Base-by-base conservation (phyloP, 305 asterid genomes). In the Fraxinus albicans region DNA sequence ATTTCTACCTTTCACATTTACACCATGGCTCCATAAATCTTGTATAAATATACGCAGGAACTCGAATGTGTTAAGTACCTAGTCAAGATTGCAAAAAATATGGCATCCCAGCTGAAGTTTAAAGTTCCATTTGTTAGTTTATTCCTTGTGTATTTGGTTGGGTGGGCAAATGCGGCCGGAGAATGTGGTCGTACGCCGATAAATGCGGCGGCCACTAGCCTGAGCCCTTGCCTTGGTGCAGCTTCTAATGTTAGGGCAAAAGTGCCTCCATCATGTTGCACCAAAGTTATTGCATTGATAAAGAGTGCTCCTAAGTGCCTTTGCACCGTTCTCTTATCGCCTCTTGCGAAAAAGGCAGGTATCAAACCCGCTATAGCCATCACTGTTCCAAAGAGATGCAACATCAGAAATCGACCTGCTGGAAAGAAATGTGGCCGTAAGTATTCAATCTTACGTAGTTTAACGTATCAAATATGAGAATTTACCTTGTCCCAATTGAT, bases 401-500 rank as follows among this genome's bases (percentile, higher is more conserved):
- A 80, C 76, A 86, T 88, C 34, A 80, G 79, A 73, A 84, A 74
- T 50, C 67, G 91, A 29, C 89, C 85, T 0, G 80, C 19, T 72
- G 91, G 91, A 34, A 86, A 82, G 84, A 88, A 82, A 75, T 84
- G 91, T 84, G 91, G 91, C 10, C 84, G 88, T 88, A 82, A 88
- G 87, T 87, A 50, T 58, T 8, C 34, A 19, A 19, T 19, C 29
- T 6, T 19, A 6, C 6, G 1, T n/a, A 17, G 12, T 58, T 58
- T 19, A 58, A 58, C 29, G 29, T 19, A 19, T 6, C 8, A 58
- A 58, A n/a, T 58, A 58, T 19, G 3, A 3, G 17, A 10, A 44
- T 44, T 44, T 15, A 44, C 17, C 5, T 44, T 10, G 17, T 44
- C 15, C 0, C 15, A 2, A 10, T 42, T 42, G 4, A 9, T 42